Percentiles rank a stretch among this genome's conserved stretches.
These are phyloP conservation scores for Xenosphaeropsis pyriputrescens DNA, from an alignment of 2,329 filamentous ascomycete species.

Conservation along the genomic window DNA sequence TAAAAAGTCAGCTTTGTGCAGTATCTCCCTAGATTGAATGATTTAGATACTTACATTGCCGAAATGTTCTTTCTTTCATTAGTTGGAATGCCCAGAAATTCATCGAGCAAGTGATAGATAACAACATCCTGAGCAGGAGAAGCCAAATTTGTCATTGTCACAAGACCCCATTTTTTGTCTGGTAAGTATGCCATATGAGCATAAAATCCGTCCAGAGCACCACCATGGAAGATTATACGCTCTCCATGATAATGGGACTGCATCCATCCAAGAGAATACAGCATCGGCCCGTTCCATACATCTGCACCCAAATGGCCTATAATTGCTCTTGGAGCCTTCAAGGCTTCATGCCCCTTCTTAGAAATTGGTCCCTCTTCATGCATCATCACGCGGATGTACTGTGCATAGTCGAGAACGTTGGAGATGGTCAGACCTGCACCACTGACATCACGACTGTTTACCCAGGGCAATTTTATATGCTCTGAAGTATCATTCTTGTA, in stretches of 20 bases:
- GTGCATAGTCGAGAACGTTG: slow-evolving; percentile 32
- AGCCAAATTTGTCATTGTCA: slow-evolving; percentile 12
- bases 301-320: slow-evolving; percentile 3
- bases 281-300: slow-evolving; percentile 17
- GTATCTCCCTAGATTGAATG: no score
- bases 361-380: slow-evolving; percentile 21
- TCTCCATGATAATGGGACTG: slow-evolving; percentile 26
- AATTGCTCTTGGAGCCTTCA: slow-evolving; percentile 20
- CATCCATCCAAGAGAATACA: slow-evolving; percentile 27
- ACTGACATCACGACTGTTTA: slow-evolving; percentile 17
- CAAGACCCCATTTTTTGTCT: slow-evolving; percentile 22
- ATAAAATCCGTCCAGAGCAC: slow-evolving; percentile 26
- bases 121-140: no score
- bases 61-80: no score
- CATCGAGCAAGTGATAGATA: no score
- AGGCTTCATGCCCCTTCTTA: slow-evolving; percentile 15
- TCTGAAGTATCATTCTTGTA: slow-evolving; percentile 17
- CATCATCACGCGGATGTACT: slow-evolving; percentile 34
- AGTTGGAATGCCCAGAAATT: no score
- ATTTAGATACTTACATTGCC: no score
- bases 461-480: slow-evolving; percentile 13
- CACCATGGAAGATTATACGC: slow-evolving; percentile 24
- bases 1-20: no score
- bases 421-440: slow-evolving; percentile 31
- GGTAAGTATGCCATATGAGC: slow-evolving; percentile 24